phyloP scores from a whole-genome alignment of 768 basidiomycete species.

The Kwoniella mangroviensis region DNA sequence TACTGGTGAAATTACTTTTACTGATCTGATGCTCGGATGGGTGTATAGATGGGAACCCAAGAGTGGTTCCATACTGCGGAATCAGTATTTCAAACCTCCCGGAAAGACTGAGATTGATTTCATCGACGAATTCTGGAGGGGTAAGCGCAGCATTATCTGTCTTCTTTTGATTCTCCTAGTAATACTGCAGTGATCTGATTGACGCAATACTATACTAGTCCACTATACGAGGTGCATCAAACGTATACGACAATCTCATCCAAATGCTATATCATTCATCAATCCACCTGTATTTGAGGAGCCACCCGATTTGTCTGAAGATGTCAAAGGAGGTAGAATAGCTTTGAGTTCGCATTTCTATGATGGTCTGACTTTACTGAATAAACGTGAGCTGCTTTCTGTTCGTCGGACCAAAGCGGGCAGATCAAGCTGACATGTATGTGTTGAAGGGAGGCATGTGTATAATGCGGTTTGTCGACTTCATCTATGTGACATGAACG shows the following conservation, averaged over 20 bases:
- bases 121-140: conserved; percentile 76
- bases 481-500: not conserved
- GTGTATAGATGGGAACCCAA: conserved; percentile 68
- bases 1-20: too few relatives aligned
- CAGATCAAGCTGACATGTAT: not conserved
- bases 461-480: conserved; percentile 71
- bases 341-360: conserved; percentile 88
- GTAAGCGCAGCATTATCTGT: conserved; percentile 51
- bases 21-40: conserved; percentile 28
- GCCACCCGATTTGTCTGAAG: conserved; percentile 69
- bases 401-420: not conserved
- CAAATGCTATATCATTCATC: conserved; percentile 83
- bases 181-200: not conserved
- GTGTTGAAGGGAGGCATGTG: conserved; percentile 64
- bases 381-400: conserved; percentile 68
- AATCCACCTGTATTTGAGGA: conserved; percentile 87
- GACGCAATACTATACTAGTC: conserved; percentile 11
- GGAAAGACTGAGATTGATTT: conserved; percentile 64
- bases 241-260: conserved; percentile 65
- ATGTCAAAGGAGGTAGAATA: conserved; percentile 68
- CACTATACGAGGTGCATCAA: conserved; percentile 55
- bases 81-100: conserved; percentile 74
- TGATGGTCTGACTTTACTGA: conserved; percentile 91
- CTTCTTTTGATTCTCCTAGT: not conserved
- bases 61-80: conserved; percentile 68